Evolutionary conservation across 768 basidiomycete genomes (phyloP).

Genomic region (Phaeotremella skinneri): DNA sequence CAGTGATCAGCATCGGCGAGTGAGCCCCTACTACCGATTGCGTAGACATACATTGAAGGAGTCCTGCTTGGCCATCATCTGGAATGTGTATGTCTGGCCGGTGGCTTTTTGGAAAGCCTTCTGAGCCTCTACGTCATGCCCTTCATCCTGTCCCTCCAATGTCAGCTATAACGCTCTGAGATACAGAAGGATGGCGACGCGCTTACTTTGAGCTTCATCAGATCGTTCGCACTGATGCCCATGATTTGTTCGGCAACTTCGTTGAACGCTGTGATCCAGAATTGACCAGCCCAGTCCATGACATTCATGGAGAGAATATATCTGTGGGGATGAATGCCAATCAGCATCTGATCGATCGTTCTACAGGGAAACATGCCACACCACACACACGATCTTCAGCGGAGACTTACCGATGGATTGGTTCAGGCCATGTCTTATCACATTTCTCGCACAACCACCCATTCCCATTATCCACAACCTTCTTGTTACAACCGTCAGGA

Average conservation of each 20-base stretch:
- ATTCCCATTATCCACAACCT: constrained; percentile 66
- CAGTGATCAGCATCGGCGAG: background rate
- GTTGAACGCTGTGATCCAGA: constrained; percentile 94
- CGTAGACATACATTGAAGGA: constrained; percentile 60
- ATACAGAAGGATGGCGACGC: background rate
- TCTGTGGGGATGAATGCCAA: constrained; percentile 28
- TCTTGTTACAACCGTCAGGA: constrained; percentile 75
- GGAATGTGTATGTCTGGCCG: constrained; percentile 74
- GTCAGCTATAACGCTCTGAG: constrained; percentile 6
- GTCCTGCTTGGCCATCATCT: constrained; percentile 81
- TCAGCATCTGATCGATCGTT: constrained; percentile 57
- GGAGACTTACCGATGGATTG: constrained; percentile 71
- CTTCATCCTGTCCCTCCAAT: constrained; percentile 55
- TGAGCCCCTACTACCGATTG: background rate
- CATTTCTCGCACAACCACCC: constrained; percentile 94
- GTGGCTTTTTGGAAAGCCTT: constrained; percentile 63
- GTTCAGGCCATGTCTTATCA: constrained; percentile 64
- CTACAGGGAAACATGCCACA: background rate
- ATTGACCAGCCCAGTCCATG: constrained; percentile 82
- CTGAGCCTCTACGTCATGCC: constrained; percentile 62
- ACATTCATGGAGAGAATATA: constrained; percentile 78
- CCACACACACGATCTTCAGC: background rate
- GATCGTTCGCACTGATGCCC: constrained; percentile 72
- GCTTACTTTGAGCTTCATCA: constrained; percentile 68
- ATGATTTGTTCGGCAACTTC: constrained; percentile 78